Evolutionary conservation across 108 stramenopile genomes (phyloP), one percentile per base, ranked within the genome.

Genomic region (Pseudonitzschia pungens): DNA sequence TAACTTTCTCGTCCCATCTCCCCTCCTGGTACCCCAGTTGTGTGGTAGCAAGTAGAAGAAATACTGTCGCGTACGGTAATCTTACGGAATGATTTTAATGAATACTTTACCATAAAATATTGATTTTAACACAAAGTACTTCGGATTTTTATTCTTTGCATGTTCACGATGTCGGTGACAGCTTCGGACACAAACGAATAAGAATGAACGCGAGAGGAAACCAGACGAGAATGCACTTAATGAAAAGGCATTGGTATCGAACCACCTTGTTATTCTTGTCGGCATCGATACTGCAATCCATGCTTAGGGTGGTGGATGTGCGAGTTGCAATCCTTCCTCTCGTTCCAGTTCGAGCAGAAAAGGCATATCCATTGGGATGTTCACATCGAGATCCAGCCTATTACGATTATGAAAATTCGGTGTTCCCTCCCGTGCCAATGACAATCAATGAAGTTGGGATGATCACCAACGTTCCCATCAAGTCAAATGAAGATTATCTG

Each of bases 281-380:
- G 2, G 14, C 14, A 48, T 48, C 45, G 10, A 48, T 48, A 11
- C 45, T 48, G 10, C 45, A 48, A 12, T 48, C 45, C 45, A 48
- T 48, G 45, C 45, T 48, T 14, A 11, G 14, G 45, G 14, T 18
- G 14, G 45, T 48, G 2, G 45, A 48, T 48, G 45, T 48, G 16
- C 45, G 16, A 48, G 18, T 18, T 18, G 45, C 45, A 12, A 48
- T 48, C 45, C 14, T 48, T 8, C 45, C 18, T 18, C 45, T 18
- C 14, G 14, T 59, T 33, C 36, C 36, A 36, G 54, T 66, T 16
- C 36, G 12, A 21, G 72, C 73, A 0, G 78, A 73, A 44, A 54
- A 57, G 73, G 87, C 87, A 15, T 88, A 88, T 73, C 87, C 87
- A 10, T 28, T 77, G 18, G 87, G 87, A 36, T 88, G 87, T 48